Evolutionary conservation across 768 basidiomycete species (phyloP), one percentile per base, ranked within the genome.

Genomic region (Collybiopsis confluens): DNA sequence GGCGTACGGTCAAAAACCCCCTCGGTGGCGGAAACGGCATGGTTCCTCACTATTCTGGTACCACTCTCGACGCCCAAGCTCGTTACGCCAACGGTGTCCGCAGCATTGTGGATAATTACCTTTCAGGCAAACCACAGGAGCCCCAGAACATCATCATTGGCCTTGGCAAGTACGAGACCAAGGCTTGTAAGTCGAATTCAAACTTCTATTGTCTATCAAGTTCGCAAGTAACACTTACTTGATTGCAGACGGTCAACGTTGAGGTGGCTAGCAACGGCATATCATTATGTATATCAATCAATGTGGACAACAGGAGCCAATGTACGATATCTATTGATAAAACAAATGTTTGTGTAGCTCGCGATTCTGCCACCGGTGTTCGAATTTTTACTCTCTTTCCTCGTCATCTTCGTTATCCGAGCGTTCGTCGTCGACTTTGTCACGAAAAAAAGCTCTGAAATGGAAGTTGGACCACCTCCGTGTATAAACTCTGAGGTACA

Each of bases 1-100:
- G 90, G 93, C 80, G 92, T 50, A 84, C 80, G 18, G 78, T 82
- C 76, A 85, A 87, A 73, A 92, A 92, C 74, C 80, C 83, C 21
- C 78, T 88, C 6, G 86, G 84, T 16, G 90, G 82, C 56, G 92
- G 92, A 21, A 95, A 97, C 71, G 92, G 88, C 62, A 93, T 94
- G 82, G 88, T 90, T 4, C 85, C 89, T 11, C 88, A 90, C 65
- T 91, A 90, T 73, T 89, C 86, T 60, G 91, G 92, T 36, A 92
- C 91, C 7, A 92, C 91, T 21, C 80, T 93, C 56, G 92, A 95
- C 62, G 92, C 92, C 2, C 92, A 95, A 72, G 79, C 76, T 26
- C 87, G 92, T 45, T 96, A 97, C 65, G 92, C 92, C 15, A 69
- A 71, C 42, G 91, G 90, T 13, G 75, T 81, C 24, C 81, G 73